phyloP scores from a whole-genome alignment of 371 early-diverging fungal species.

The Coemansia linderi region DNA sequence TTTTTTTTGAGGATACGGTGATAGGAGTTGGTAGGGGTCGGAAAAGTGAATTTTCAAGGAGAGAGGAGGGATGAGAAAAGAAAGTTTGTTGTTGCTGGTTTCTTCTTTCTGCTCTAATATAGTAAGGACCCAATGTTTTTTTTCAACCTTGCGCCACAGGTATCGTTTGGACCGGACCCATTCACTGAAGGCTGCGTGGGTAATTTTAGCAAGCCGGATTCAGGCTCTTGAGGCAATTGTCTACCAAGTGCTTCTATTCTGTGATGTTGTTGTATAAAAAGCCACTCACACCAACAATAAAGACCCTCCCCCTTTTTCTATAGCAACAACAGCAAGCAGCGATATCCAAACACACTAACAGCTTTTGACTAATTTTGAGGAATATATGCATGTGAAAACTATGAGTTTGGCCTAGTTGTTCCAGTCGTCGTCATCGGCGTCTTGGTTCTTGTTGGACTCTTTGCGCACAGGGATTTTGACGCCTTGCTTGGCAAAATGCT shows the following conservation, averaged over 20 bases:
- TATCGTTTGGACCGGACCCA: neutral
- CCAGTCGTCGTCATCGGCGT: constrained; percentile 24
- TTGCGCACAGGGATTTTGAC: constrained; percentile 63
- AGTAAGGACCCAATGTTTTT: neutral
- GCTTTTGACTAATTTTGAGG: no score
- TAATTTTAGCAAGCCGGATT: neutral
- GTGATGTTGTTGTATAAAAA: neutral
- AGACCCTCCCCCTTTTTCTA: neutral
- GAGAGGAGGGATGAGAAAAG: neutral
- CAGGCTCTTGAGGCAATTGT: neutral
- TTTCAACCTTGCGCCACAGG: neutral
- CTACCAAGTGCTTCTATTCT: neutral
- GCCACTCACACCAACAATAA: neutral
- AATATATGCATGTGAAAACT: neutral
- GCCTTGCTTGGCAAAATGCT: constrained; percentile 63
- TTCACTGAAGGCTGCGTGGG: neutral
- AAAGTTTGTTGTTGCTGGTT: neutral
- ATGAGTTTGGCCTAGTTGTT: neutral
- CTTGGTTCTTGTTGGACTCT: constrained; percentile 25
- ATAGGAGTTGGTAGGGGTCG: neutral
- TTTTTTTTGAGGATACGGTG: neutral
- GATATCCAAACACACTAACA: no score
- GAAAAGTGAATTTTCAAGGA: neutral
- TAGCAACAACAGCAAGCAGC: no score
- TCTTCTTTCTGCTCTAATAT: neutral